phyloP scores from a whole-genome alignment of 208 protist species.

The Trypanosoma platydactyli region DNA sequence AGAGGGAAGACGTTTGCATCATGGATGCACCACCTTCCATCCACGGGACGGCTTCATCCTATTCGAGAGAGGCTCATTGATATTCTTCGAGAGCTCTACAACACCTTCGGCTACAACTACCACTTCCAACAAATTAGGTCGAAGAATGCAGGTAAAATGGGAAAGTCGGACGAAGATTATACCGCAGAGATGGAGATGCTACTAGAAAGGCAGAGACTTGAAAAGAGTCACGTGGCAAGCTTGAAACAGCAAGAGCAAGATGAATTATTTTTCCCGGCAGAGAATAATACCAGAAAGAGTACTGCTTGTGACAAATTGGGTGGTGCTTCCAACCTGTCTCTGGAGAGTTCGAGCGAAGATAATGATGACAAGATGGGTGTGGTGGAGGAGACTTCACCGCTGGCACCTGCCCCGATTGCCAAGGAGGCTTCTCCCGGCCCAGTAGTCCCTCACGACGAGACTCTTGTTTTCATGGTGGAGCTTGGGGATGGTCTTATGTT shows the following conservation, averaged over 20 bases:
- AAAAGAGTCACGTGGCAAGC: background rate
- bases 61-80: slow-evolving; percentile 54
- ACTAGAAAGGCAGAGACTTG: slow-evolving; percentile 6
- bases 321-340: background rate
- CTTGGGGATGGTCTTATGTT: slow-evolving; percentile 15
- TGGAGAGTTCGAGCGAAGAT: background rate
- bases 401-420: background rate
- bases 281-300: too few species aligned
- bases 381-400: background rate
- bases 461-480: slow-evolving; percentile 9
- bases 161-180: slow-evolving; percentile 50
- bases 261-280: background rate
- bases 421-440: background rate
- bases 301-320: too few species aligned
- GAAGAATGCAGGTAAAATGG: background rate
- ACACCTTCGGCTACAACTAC: slow-evolving; percentile 63
- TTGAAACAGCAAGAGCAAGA: background rate
- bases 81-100: slow-evolving; percentile 61
- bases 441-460: background rate
- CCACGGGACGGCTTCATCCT: slow-evolving; percentile 19
- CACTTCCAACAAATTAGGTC: slow-evolving; percentile 46
- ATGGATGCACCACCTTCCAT: background rate
- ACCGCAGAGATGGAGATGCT: slow-evolving; percentile 40
- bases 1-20: background rate
- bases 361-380: background rate